Evolutionary conservation across 2,329 filamentous ascomycete genomes (phyloP), one percentile per base, ranked within the genome.

Genomic region (Aspergillus sp.): DNA sequence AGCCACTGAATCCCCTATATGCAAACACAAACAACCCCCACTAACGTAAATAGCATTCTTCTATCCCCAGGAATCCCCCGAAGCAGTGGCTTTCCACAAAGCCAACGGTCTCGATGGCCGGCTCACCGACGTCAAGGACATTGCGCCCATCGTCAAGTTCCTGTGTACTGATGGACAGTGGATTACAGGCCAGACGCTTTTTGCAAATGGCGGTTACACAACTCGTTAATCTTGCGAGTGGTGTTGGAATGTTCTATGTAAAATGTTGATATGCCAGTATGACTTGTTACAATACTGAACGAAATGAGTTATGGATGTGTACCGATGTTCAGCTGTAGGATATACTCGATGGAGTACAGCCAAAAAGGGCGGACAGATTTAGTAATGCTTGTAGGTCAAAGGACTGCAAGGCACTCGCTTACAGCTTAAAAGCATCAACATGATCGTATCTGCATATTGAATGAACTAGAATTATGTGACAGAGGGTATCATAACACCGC

Each of bases 181-280:
- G 70, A 70, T 74, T 46, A 73, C 69, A 1, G 70, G 71, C 26
- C 70, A 74, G 61, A 74, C 71, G 4, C 66, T 74, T 50, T 73
- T 74, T 59, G 67, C 70, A n/a, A 74, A 75, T 49, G 71, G 71
- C 7, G 71, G 70, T 7, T 74, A 74, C 49, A 73, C 70, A 2
- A 73, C 70, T 30, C 65, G 70, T 29, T 72, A 56, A 19, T 19
- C 19, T 19, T 19, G 19, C 19, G 19, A 19, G 19, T 19, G 19
- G 19, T 19, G 19, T 19, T 19, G 19, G 19, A 19, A 19, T 19
- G 1, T 19, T 19, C 1, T 19, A 19, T 19, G 19, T 19, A 19
- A 19, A 19, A 19, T 19, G 1, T 19, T 19, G 19, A 19, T 19
- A 19, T 19, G 19, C 19, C 19, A 19, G 19, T 19, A 19, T 19